Evolutionary conservation across 176 grass and related monocot species (phyloP).

Genomic region (Alloteropsis semialata): DNA sequence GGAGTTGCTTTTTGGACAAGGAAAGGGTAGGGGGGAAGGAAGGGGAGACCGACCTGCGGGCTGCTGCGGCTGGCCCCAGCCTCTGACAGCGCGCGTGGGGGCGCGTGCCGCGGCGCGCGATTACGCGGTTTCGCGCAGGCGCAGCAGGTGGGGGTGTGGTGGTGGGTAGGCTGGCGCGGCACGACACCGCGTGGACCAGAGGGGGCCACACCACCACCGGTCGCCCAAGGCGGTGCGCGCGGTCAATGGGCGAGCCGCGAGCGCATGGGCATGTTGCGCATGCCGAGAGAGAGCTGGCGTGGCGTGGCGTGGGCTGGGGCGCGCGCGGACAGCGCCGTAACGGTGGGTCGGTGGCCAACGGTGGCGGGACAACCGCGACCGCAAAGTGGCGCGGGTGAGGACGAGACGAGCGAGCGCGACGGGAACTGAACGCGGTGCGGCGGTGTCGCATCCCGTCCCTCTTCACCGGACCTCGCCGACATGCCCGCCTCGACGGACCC

Average conservation of each 20-base stretch:
- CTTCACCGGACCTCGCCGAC: conserved; percentile 7
- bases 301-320: background rate
- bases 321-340: background rate
- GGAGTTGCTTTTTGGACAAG: conserved; percentile 55
- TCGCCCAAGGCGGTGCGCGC: background rate
- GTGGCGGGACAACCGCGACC: background rate
- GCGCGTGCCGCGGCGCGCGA: conserved; percentile 19
- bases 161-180: conserved; percentile 28
- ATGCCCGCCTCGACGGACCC: background rate
- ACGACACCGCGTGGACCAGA: conserved; percentile 50
- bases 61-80: background rate
- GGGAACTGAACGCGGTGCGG: background rate
- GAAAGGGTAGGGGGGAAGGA: background rate
- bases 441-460: background rate
- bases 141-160: background rate
- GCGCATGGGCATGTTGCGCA: background rate
- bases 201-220: background rate
- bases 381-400: background rate
- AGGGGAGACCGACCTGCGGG: conserved; percentile 1
- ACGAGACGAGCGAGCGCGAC: background rate
- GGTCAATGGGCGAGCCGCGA: conserved; percentile 4
- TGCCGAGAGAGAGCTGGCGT: background rate
- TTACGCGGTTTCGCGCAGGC: conserved; percentile 39
- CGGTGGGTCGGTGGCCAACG: background rate
- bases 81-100: conserved; percentile 10